Base-by-base conservation (phyloP, 305 asterid genomes). In the Caryopteris hybrid region DNA sequence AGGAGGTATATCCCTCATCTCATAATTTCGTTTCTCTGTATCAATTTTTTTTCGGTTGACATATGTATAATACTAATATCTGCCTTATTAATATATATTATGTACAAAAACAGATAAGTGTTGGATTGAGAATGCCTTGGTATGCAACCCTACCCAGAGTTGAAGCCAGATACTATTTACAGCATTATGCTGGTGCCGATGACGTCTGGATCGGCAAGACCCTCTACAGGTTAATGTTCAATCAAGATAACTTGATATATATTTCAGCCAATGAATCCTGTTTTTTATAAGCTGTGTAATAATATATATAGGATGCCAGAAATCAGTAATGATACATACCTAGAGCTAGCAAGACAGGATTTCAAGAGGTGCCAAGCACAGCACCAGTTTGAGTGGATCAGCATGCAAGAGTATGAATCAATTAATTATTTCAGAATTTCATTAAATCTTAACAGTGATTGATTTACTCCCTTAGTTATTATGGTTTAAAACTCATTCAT, bases 281-380 rank as follows among this genome's bases (percentile, higher is more conserved):
- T n/a, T n/a, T n/a, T n/a, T n/a, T n/a, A n/a, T n/a, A n/a, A n/a
- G n/a, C n/a, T n/a, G n/a, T n/a, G n/a, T n/a, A n/a, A n/a, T n/a
- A 25, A n/a, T n/a, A n/a, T n/a, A 1, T 25, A 25, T 4, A 25
- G 74, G 67, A 69, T 76, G 84, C 74, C 70, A 10, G 78, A 76
- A 2, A 55, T 76, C 47, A 72, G 71, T 45, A 80, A 80, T 11
- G 61, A 80, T 17, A 54, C 45, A 0, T 80, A 73, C 33, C 59
- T 66, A 5, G 71, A 74, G 65, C 72, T 77, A 38, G 85, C 80
- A 22, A 76, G 45, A 47, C 27, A 60, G 8, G 81, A 76, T 55
- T 80, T 65, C 72, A 73, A 73, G 18, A 56, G 61, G 68, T 80
- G 84, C 53, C 84, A 80, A 66, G 67, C 63, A 13, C 65, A 69